Evolutionary conservation across 2,329 filamentous ascomycete species (phyloP).

Genomic region (Aspergillus pseudoglaucus): DNA sequence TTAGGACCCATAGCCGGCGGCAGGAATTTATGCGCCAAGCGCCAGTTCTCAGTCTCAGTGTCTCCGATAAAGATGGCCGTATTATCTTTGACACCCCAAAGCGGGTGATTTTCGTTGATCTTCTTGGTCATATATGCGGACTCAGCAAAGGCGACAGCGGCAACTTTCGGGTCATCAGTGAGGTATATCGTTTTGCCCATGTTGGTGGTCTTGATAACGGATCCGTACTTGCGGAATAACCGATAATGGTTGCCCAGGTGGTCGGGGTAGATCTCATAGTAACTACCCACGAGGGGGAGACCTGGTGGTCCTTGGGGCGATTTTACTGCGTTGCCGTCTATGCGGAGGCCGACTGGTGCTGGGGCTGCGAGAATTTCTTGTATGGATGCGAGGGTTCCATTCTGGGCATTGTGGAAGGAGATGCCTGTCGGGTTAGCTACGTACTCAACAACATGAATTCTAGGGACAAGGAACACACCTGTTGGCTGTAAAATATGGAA

Average conservation of each 20-base stretch:
- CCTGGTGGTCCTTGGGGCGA: slow-evolving; percentile 14
- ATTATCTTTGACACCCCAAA: slow-evolving; percentile 17
- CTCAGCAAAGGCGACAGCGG: slow-evolving; percentile 43
- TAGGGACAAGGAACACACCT: slow-evolving; percentile 26
- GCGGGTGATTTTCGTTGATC: slow-evolving; percentile 27
- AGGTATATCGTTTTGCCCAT: slow-evolving; percentile 46
- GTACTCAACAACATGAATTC: background rate
- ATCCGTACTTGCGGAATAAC: slow-evolving; percentile 47
- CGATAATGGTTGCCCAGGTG: slow-evolving; percentile 51
- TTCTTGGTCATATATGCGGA: slow-evolving; percentile 47
- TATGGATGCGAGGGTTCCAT: slow-evolving; percentile 3
- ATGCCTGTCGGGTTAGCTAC: slow-evolving; percentile 4
- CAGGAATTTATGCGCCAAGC: slow-evolving; percentile 53
- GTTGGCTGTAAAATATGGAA: slow-evolving; percentile 43
- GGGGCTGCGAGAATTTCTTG: slow-evolving; percentile 3
- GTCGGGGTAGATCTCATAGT: slow-evolving; percentile 50
- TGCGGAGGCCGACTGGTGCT: slow-evolving; percentile 13
- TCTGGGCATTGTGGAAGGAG: slow-evolving; percentile 6
- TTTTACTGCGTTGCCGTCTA: slow-evolving; percentile 17
- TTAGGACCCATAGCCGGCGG: slow-evolving; percentile 53
- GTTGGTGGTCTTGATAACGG: slow-evolving; percentile 45
- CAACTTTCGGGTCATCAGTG: slow-evolving; percentile 44
- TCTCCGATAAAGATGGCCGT: slow-evolving; percentile 21
- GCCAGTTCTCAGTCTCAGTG: slow-evolving; percentile 19
- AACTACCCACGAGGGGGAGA: slow-evolving; percentile 41